These are phyloP conservation scores for Quambalaria eucalypti DNA, from an alignment of 1,284 basidiomycete genomes.

Conservation along the genomic window DNA sequence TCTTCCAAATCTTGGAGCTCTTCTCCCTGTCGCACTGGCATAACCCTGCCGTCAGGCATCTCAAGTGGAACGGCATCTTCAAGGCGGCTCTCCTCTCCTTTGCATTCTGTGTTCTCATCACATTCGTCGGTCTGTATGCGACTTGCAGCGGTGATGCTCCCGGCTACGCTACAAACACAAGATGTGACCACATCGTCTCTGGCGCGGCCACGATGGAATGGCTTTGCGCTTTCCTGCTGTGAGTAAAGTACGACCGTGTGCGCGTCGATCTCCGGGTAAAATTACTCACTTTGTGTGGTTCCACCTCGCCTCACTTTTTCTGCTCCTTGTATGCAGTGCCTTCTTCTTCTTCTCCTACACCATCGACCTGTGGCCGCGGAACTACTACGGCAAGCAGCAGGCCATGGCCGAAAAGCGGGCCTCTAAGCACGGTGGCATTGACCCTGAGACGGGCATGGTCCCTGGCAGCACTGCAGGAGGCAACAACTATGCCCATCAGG, in stretches of 20 bases:
- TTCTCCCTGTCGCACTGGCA: slow-evolving; percentile 41
- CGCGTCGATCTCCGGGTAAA: too few species aligned
- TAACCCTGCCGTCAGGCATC: slow-evolving; percentile 48
- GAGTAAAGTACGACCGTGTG: too few species aligned
- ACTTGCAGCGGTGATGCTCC: slow-evolving; percentile 25
- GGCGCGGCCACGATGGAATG: slow-evolving; percentile 48
- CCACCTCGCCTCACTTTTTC: too few species aligned
- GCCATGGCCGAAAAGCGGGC: slow-evolving; percentile 9
- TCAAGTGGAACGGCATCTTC: slow-evolving; percentile 49
- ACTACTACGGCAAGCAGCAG: slow-evolving; percentile 6
- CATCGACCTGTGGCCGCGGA: slow-evolving; percentile 42
- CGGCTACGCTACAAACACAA: slow-evolving; percentile 14
- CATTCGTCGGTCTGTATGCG: slow-evolving; percentile 50
- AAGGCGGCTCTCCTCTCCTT: slow-evolving; percentile 50
- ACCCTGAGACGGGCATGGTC: background rate
- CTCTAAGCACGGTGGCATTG: background rate
- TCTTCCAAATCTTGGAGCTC: slow-evolving; percentile 51
- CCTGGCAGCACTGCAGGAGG: background rate
- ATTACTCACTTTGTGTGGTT: too few species aligned
- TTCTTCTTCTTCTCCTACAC: slow-evolving; percentile 48
- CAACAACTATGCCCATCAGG: too few species aligned
- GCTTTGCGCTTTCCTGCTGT: slow-evolving; percentile 46
- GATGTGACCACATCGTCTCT: slow-evolving; percentile 50
- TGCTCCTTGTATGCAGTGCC: too few species aligned
- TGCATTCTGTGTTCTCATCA: slow-evolving; percentile 50